Percentiles rank a stretch among this genome's conserved stretches.
phyloP scores from a whole-genome alignment of 2,329 filamentous ascomycete species.

The Arthrobotrys conoides region DNA sequence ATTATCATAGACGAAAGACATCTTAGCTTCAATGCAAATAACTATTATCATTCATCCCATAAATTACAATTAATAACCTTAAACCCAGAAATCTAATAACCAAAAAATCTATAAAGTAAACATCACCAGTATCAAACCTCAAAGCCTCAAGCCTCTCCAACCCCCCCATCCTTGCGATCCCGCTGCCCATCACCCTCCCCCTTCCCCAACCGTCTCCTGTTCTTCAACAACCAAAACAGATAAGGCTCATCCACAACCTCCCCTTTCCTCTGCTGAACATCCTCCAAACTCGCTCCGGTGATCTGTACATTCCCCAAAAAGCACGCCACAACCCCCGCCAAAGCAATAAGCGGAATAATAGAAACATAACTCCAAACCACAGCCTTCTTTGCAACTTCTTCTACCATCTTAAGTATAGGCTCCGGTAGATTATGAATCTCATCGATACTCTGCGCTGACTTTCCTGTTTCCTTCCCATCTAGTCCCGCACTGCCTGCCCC shows the following conservation, averaged over 20 bases:
- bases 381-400: constrained; percentile 70
- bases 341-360: constrained; percentile 73
- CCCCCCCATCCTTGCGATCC: not conserved
- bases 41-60: not conserved
- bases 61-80: too few relatives aligned
- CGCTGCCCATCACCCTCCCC: not conserved
- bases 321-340: constrained; percentile 69
- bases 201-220: constrained; percentile 43
- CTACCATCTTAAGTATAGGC: constrained; percentile 66
- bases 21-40: not conserved
- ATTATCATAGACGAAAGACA: not conserved
- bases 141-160: not conserved
- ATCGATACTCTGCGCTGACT: constrained; percentile 66
- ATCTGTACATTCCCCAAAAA: constrained; percentile 72
- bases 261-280: constrained; percentile 61
- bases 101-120: too few relatives aligned
- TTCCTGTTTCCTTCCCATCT: constrained; percentile 66
- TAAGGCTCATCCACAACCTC: constrained; percentile 57
- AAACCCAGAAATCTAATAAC: too few relatives aligned
- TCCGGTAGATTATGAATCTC: constrained; percentile 66
- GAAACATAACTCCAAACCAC: constrained; percentile 78
- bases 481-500: constrained; percentile 64
- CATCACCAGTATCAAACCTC: too few relatives aligned
- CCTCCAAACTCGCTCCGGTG: constrained; percentile 65
- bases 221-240: constrained; percentile 54